phyloP scores from a whole-genome alignment of 208 protist genomes.

The Wallacemonas rigidus region DNA sequence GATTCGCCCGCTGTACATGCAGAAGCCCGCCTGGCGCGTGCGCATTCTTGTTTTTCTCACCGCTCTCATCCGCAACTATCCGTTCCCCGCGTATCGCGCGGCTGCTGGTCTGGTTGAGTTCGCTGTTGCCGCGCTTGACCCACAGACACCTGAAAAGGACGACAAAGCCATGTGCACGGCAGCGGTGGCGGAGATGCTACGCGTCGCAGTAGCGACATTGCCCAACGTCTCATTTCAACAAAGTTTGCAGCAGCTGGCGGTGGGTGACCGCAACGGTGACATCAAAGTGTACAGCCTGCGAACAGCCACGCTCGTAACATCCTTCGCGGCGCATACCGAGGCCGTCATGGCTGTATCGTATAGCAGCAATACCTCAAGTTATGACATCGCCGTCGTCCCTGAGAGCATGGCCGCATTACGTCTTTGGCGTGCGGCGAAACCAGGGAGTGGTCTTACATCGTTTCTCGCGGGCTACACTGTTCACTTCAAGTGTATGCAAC shows the following conservation, averaged over 20 bases:
- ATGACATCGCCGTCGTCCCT: constrained; percentile 74
- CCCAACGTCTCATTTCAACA: constrained; percentile 81
- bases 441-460: constrained; percentile 24
- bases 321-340: constrained; percentile 56
- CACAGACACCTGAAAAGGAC: constrained; percentile 39
- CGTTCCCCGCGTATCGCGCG: neutral
- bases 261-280: constrained; percentile 59
- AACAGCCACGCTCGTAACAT: constrained; percentile 47
- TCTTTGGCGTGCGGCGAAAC: constrained; percentile 59
- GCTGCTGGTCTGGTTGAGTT: constrained; percentile 33
- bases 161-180: constrained; percentile 37
- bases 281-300: constrained; percentile 77
- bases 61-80: constrained; percentile 31
- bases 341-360: constrained; percentile 68
- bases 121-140: constrained; percentile 33
- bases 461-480: constrained; percentile 36
- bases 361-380: constrained; percentile 64
- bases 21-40: constrained; percentile 23
- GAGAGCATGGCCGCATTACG: constrained; percentile 64
- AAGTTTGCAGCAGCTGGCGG: constrained; percentile 62
- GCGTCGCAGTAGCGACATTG: constrained; percentile 39
- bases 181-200: constrained; percentile 49
- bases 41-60: constrained; percentile 40
- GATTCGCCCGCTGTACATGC: constrained; percentile 23
- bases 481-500: constrained; percentile 34